Base-by-base conservation (phyloP, 1,284 basidiomycete genomes). In the Ceratobasidium sp. region DNA sequence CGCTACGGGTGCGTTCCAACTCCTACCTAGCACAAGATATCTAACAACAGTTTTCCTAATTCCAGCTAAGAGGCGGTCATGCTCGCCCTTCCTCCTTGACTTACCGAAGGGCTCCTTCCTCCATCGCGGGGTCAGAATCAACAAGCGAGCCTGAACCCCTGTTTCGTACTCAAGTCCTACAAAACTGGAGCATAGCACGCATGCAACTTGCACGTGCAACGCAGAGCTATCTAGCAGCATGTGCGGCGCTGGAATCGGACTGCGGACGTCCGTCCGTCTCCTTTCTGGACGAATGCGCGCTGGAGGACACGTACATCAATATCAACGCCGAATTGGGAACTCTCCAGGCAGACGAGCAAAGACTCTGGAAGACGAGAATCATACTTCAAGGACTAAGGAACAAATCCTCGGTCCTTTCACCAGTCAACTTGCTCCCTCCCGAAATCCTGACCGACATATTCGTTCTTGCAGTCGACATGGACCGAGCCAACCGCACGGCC, bases 391-490 rank as follows among this genome's bases (percentile, higher is more conserved):
- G 64, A 45, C 18, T 67, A 14, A 32, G 64, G 23, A 67, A 67
- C 52, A 45, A 48, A 48, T 67, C 64, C 8, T 43, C 34, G 9
- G 52, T 67, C 9, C 50, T 67, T 16, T 16, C 64, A 8, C 64
- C 64, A 10, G 36, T 67, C 16, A 67, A 67, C 39, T 43, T 67
- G 21, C 52, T 67, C 10, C 64, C 64, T 2, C 64, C 64, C 32
- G 64, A 67, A 36, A 32, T 67, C 34, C 34, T 67, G 36, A 67
- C 46, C 18, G 50, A 67, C 21, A 67, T 67, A 4, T 67, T 67
- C 41, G 26, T 67, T 3, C 43, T 53, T n/a, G 64, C 50, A n/a
- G 64, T 67, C n/a, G 64, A 67, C 3, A 32, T 36, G 36, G 64
- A 67, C 32, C 48, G 64, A 10, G 52, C 50, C 4, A 55, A 2